phyloP scores from a whole-genome alignment of 345 rosid genomes.

The sweet orange (Citrus sinensis) region DNA sequence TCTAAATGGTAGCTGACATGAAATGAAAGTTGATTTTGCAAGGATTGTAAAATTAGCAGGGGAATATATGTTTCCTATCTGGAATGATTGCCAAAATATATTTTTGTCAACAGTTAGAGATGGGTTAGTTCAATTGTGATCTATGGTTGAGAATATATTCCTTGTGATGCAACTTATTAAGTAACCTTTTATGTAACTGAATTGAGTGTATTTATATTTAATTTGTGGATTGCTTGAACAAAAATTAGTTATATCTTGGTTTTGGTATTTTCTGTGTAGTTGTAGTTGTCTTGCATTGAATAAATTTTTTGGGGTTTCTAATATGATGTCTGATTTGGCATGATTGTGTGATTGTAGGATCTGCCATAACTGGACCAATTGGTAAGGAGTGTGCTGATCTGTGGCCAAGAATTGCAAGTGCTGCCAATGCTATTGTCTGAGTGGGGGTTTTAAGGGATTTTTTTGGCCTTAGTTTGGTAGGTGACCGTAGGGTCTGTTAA shows the following conservation, averaged over 20 bases:
- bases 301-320: neutral
- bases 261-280: neutral
- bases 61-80: neutral
- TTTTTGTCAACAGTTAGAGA: neutral
- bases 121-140: neutral
- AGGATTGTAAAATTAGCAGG: neutral
- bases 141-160: neutral
- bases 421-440: slow-evolving; percentile 65
- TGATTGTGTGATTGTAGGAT: slow-evolving; percentile 26
- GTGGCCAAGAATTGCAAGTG: slow-evolving; percentile 87
- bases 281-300: neutral
- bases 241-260: neutral
- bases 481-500: neutral
- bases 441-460: neutral
- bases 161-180: neutral
- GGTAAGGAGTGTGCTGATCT: slow-evolving; percentile 74
- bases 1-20: neutral
- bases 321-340: neutral
- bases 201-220: neutral
- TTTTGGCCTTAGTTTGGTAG: neutral
- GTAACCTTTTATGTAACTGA: neutral
- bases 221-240: neutral
- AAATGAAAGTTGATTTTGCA: neutral
- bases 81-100: neutral
- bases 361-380: slow-evolving; percentile 62